Percentiles rank a stretch among this genome's conserved stretches.
Evolutionary conservation across 208 protist genomes (phyloP).

Genomic region (Wallacemonas sp.): DNA sequence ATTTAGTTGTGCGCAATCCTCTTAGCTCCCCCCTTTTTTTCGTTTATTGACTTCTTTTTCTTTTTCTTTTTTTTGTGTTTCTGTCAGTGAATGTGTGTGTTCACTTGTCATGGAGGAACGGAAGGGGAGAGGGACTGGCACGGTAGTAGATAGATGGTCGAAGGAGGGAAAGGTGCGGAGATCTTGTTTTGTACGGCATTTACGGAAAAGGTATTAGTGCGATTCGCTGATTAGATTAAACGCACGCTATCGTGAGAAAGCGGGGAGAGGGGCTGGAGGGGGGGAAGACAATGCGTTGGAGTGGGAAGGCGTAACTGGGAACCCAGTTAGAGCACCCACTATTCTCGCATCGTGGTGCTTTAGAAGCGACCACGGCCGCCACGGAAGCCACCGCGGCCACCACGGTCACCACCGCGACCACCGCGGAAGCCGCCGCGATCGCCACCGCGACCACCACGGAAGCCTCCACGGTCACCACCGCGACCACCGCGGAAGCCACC

Average conservation of each 20-base stretch:
- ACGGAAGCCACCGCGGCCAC: conserved; percentile 49
- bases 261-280: background rate
- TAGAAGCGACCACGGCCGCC: conserved; percentile 47
- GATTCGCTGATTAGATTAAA: conserved; percentile 7
- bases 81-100: background rate
- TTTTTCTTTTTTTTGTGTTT: background rate
- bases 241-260: too few relatives aligned
- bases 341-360: background rate
- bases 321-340: background rate
- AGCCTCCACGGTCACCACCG: conserved; percentile 50
- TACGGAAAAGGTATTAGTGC: background rate
- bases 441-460: conserved; percentile 48
- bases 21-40: too few relatives aligned
- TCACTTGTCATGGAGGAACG: background rate
- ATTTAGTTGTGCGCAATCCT: too few relatives aligned
- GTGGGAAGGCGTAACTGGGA: background rate
- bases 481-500: conserved; percentile 36
- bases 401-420: conserved; percentile 66
- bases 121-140: background rate
- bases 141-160: too few relatives aligned
- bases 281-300: too few relatives aligned
- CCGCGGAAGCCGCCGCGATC: conserved; percentile 57
- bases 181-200: background rate
- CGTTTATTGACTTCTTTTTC: too few relatives aligned
- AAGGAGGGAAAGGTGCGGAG: background rate